These are phyloP conservation scores for Groenewaldozyma salmanticensis DNA, from an alignment of 805 yeast genomes.

Conservation along the genomic window DNA sequence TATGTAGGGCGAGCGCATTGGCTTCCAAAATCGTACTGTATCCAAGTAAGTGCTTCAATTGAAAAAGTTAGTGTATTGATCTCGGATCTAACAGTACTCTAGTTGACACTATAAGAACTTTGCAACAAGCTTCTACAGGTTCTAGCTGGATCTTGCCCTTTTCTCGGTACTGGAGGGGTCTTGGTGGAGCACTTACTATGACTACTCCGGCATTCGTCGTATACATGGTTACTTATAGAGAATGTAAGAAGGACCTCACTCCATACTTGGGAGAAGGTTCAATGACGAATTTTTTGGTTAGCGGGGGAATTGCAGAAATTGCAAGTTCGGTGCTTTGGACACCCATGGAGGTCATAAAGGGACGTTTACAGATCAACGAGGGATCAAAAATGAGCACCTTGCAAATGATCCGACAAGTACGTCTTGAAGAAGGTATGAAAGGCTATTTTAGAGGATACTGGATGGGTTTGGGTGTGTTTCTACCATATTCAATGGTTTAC, in stretches of 20 bases:
- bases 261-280: constrained; percentile 29
- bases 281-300: constrained; percentile 26
- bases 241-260: constrained; percentile 28
- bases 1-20: constrained; percentile 27
- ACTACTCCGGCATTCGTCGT: constrained; percentile 35
- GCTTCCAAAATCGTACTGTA: constrained; percentile 31
- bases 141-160: constrained; percentile 29
- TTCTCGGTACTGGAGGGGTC: constrained; percentile 32
- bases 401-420: constrained; percentile 29
- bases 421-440: constrained; percentile 52
- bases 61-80: not conserved
- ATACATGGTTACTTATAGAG: constrained; percentile 32
- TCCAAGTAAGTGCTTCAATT: constrained; percentile 23
- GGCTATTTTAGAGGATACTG: constrained; percentile 74
- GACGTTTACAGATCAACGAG: constrained; percentile 32
- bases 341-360: constrained; percentile 38
- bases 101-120: constrained; percentile 34
- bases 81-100: not conserved
- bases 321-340: constrained; percentile 33
- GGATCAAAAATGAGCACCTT: constrained; percentile 8
- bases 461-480: constrained; percentile 34
- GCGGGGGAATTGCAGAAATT: constrained; percentile 33
- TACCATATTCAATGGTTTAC: constrained; percentile 35
- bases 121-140: constrained; percentile 33
- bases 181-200: constrained; percentile 29